These are phyloP conservation scores for Trichoderma brevicompactum DNA, from an alignment of 2,329 filamentous ascomycete species.

Conservation along the genomic window DNA sequence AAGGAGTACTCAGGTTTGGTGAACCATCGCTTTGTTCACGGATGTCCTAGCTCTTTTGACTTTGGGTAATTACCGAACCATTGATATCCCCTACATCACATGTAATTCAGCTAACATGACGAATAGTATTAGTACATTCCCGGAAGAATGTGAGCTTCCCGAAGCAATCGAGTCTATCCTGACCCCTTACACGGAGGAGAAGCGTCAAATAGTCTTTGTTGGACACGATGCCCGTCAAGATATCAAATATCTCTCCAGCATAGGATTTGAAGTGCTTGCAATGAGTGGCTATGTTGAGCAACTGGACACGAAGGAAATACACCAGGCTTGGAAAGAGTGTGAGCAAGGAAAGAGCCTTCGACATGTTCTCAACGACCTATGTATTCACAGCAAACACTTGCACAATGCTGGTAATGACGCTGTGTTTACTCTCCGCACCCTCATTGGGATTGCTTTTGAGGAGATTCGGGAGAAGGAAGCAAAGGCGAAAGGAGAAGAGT, in stretches of 20 bases:
- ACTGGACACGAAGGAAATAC: conserved; percentile 75
- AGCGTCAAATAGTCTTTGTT: conserved; percentile 69
- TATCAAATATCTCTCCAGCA: conserved; percentile 64
- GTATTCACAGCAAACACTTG: conserved; percentile 65
- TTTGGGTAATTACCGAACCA: conserved; percentile 66
- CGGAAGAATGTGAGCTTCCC: conserved; percentile 42
- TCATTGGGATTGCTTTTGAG: conserved; percentile 57
- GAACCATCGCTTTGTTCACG: conserved; percentile 71
- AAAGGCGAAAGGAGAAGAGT: conserved; percentile 30
- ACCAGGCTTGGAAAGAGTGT: conserved; percentile 63
- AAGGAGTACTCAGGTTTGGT: conserved; percentile 66
- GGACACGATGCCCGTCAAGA: conserved; percentile 76
- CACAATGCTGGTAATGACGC: conserved; percentile 92
- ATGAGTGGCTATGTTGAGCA: conserved; percentile 61
- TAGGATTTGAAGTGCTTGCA: conserved; percentile 66
- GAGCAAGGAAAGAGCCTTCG: conserved; percentile 60
- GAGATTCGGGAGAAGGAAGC: conserved; percentile 33
- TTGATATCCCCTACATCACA: background rate
- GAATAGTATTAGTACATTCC: conserved; percentile 49
- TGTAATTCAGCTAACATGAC: conserved; percentile 23
- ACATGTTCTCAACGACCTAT: conserved; percentile 65
- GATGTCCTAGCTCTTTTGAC: conserved; percentile 73
- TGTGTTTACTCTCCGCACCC: conserved; percentile 73
- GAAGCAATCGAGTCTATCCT: conserved; percentile 46
- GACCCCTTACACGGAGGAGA: conserved; percentile 36